Evolutionary conservation across 176 grass and related monocot species (phyloP).

Genomic region (Eleusine coracana): DNA sequence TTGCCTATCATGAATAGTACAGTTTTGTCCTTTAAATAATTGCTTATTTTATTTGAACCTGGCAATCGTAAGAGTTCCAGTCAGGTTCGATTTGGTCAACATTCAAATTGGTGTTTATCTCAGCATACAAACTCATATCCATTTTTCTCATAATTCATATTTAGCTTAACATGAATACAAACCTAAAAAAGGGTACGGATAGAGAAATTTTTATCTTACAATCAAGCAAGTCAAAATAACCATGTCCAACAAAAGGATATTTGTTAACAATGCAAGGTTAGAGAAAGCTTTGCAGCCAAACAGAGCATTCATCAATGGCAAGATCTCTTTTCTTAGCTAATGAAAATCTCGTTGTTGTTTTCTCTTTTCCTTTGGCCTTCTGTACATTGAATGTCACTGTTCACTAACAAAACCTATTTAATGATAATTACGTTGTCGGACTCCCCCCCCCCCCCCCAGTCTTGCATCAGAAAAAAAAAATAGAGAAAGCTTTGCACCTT

Average conservation of each 20-base stretch:
- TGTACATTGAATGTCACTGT: no score
- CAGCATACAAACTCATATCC: constrained; percentile 13
- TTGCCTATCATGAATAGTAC: not conserved
- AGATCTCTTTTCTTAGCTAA: no score
- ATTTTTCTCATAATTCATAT: constrained; percentile 10
- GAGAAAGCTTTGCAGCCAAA: constrained; percentile 32
- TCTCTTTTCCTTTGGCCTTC: no score
- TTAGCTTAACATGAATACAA: constrained; percentile 21
- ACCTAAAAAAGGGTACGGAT: not conserved
- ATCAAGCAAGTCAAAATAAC: constrained; percentile 5
- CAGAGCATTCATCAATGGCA: no score
- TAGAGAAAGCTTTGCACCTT: constrained; percentile 62
- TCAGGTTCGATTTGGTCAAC: not conserved
- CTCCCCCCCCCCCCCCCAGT: no score
- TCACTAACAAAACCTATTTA: no score
- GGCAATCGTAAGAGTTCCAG: not conserved
- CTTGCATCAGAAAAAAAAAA: no score
- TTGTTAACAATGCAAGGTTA: constrained; percentile 21
- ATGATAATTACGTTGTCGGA: no score
- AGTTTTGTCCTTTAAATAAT: not conserved
- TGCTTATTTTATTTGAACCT: not conserved
- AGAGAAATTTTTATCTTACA: constrained; percentile 20
- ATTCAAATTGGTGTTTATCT: not conserved
- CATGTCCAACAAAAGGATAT: constrained; percentile 15
- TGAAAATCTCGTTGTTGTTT: no score